phyloP scores from a whole-genome alignment of 106 monocot genomes.

The Posidonia australis region DNA sequence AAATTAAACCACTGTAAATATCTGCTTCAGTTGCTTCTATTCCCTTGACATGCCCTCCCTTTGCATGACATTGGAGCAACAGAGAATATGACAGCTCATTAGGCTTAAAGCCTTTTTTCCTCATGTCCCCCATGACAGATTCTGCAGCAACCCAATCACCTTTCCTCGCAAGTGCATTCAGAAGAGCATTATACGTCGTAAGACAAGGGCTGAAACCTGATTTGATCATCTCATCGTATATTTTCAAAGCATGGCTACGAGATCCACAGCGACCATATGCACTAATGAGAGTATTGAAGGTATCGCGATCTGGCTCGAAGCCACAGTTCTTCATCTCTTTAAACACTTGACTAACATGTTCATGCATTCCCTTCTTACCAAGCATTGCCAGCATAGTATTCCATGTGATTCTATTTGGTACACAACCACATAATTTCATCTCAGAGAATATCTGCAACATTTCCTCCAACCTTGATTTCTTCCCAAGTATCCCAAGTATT shows the following conservation, averaged over 20 bases:
- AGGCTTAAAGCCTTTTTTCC: slow-evolving; percentile 72
- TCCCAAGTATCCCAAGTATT: slow-evolving; percentile 70
- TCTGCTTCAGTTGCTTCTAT: slow-evolving; percentile 58
- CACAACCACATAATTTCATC: slow-evolving; percentile 74
- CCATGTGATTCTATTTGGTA: slow-evolving; percentile 78
- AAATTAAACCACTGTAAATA: slow-evolving; percentile 48
- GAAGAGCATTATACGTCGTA: slow-evolving; percentile 68
- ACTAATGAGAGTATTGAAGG: slow-evolving; percentile 81
- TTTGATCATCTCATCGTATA: slow-evolving; percentile 65
- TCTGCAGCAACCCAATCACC: slow-evolving; percentile 82
- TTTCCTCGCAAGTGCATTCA: slow-evolving; percentile 68
- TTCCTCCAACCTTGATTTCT: slow-evolving; percentile 51
- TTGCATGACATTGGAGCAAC: slow-evolving; percentile 68
- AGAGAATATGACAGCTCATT: slow-evolving; percentile 70
- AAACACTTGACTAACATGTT: slow-evolving; percentile 48
- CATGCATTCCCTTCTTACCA: slow-evolving; percentile 64
- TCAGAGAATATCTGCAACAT: slow-evolving; percentile 62
- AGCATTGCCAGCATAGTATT: slow-evolving; percentile 84
- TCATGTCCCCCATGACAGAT: slow-evolving; percentile 56
- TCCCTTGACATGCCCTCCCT: slow-evolving; percentile 44
- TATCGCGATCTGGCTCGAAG: slow-evolving; percentile 58
- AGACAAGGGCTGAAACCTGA: slow-evolving; percentile 62
- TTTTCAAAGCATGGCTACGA: slow-evolving; percentile 34
- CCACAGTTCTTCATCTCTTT: slow-evolving; percentile 74
- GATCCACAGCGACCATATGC: slow-evolving; percentile 79